Evolutionary conservation across 169 alveolate genomes (phyloP), one percentile per base, ranked within the genome.

Genomic region (Prorocentrum cordatum): DNA sequence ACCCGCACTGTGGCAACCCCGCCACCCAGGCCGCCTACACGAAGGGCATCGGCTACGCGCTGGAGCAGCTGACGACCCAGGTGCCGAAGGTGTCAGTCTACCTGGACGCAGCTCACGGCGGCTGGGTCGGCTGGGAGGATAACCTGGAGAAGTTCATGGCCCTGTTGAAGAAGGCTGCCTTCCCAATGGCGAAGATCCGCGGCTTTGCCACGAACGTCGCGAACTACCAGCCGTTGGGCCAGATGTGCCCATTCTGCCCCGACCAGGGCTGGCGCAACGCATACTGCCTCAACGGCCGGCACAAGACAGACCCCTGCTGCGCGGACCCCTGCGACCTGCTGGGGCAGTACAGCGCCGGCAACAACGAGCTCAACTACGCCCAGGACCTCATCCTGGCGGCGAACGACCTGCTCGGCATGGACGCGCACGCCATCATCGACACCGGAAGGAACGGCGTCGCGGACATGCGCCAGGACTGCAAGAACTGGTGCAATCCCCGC

Each of bases 371-470:
- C 39, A 54, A 54, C 39, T 75, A 75, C 26, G 86, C 86, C 72
- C 70, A 54, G 26, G 72, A 75, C 61, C 54, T 75, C 59, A 70
- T 70, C 29, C 38, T 54, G 58, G 86, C 86, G 10, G 54, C 54
- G 86, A 54, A 70, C 18, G 62, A 54, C 26, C 72, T 70, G 58
- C 47, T 75, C 45, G 86, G 71, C 36, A 54, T 75, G 20, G 71
- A n/a, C 38, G 72, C 86, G 4, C 86, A 75, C 86, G 54, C 54
- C 72, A 75, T 75, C 86, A 75, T 75, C 10, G 86, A 75, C 86
- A 75, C 86, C 12, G 86, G 86, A 36, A 70, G 86, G 38, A 75
- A 75, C 24, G 86, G 86, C 3, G 86, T 33, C 9, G 58, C 71
- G 1, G 86, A 38, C 38, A 75, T 75, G 86, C 54, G 86, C 35